Conservation (phyloP, 345 rosid species). For the Microthlaspi erraticum region DNA sequence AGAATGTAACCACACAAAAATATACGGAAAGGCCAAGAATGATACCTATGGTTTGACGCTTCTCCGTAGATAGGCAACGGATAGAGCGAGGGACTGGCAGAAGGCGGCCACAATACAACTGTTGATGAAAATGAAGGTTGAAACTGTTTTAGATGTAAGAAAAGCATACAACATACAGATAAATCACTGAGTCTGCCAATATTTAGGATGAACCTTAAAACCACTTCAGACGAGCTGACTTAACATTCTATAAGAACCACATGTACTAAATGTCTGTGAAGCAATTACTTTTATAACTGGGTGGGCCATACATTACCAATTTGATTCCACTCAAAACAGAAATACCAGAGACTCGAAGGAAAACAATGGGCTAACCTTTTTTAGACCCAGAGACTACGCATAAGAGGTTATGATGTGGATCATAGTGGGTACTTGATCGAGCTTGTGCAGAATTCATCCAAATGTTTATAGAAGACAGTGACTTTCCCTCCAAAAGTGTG, state of each 20-base stretch:
- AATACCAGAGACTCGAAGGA: neutral
- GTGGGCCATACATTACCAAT: neutral
- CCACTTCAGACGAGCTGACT: slow-evolving; percentile 29
- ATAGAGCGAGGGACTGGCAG: slow-evolving; percentile 78
- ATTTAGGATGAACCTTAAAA: slow-evolving; percentile 26
- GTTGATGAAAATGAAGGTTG: slow-evolving; percentile 38
- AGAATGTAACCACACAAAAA: slow-evolving; percentile 3
- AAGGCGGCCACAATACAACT: slow-evolving; percentile 94
- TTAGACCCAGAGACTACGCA: slow-evolving; percentile 78
- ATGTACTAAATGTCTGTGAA: neutral
- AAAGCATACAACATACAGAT: neutral
- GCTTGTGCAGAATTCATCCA: slow-evolving; percentile 90
- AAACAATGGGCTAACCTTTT: slow-evolving; percentile 56
- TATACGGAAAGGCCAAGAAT: slow-evolving; percentile 20
- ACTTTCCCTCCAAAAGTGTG: slow-evolving; percentile 55
- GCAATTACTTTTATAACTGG: slow-evolving; percentile 3
- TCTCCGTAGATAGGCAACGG: slow-evolving; percentile 91
- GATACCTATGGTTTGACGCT: slow-evolving; percentile 93
- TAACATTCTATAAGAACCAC: slow-evolving; percentile 3
- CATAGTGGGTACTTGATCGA: slow-evolving; percentile 86
- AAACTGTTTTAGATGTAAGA: slow-evolving; percentile 18
- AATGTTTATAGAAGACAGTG: slow-evolving; percentile 74
- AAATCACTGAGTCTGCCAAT: neutral
- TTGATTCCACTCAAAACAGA: slow-evolving; percentile 17
- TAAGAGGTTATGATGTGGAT: slow-evolving; percentile 88